Percentiles rank a stretch among this genome's conserved stretches.
Evolutionary conservation across 805 yeast species (phyloP).

Genomic region (Metschnikowia borealis): DNA sequence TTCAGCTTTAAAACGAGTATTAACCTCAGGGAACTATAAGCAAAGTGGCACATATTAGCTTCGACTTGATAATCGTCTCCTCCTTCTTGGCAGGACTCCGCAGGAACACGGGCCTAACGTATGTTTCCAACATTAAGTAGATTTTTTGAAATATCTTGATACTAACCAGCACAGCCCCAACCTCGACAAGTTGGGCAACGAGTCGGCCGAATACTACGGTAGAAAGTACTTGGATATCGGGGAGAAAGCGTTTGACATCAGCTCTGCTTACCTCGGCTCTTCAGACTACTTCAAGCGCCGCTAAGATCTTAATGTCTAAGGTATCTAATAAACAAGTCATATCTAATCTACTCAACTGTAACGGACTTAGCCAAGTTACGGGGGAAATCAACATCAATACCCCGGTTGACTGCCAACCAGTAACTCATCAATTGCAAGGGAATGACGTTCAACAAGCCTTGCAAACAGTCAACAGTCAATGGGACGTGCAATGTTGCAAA

Average conservation of each 20-base stretch:
- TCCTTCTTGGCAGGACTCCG: constrained; percentile 50
- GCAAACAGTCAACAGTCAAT: constrained; percentile 92
- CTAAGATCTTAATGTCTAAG: constrained; percentile 19
- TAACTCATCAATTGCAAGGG: constrained; percentile 95
- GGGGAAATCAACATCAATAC: constrained; percentile 97
- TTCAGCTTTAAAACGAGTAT: background rate
- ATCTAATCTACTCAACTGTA: constrained; percentile 70
- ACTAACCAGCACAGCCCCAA: constrained; percentile 35
- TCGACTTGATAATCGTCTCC: constrained; percentile 60
- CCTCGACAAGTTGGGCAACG: constrained; percentile 39
- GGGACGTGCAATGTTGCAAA: constrained; percentile 86
- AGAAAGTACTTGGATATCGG: constrained; percentile 75
- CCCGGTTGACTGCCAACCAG: constrained; percentile 93
- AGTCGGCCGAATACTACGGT: constrained; percentile 48
- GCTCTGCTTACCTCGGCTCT: constrained; percentile 63
- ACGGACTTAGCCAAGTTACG: constrained; percentile 97
- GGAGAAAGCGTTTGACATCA: constrained; percentile 74
- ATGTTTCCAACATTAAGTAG: constrained; percentile 6
- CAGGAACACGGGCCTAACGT: constrained; percentile 62
- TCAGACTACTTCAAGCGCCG: constrained; percentile 71
- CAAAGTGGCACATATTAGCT: constrained; percentile 52
- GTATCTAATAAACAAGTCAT: background rate
- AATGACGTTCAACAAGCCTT: constrained; percentile 89
- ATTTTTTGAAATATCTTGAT: background rate
- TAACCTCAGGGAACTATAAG: constrained; percentile 18